Percentiles rank a stretch among this genome's conserved stretches.
These are phyloP conservation scores for Talaromyces sp. DNA, from an alignment of 2,329 filamentous ascomycete species.

Conservation along the genomic window DNA sequence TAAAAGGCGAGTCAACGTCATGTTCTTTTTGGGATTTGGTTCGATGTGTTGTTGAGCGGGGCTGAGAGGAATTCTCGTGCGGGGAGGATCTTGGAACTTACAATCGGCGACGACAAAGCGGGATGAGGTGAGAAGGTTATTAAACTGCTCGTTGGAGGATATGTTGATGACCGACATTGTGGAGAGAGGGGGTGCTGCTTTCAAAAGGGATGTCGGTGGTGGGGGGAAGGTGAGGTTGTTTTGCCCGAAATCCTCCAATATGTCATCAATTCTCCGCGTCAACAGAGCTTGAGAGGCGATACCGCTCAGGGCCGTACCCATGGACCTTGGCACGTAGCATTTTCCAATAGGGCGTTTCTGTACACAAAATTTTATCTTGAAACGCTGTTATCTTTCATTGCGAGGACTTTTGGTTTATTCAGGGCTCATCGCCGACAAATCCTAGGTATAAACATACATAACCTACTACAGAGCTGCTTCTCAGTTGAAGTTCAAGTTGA, in stretches of 20 bases:
- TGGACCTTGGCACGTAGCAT: no score
- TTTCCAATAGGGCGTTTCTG: no score
- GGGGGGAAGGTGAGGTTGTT: conserved; percentile 23
- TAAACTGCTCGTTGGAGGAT: conserved; percentile 68
- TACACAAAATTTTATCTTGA: no score
- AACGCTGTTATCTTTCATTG: no score
- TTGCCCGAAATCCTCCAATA: conserved; percentile 23
- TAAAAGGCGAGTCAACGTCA: conserved; percentile 10
- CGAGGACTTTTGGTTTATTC: no score
- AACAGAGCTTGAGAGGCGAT: background rate
- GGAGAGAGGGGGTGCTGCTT: conserved; percentile 17
- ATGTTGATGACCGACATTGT: conserved; percentile 56
- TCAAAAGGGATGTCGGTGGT: conserved; percentile 14
- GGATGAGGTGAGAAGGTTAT: conserved; percentile 68
- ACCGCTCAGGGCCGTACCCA: background rate
- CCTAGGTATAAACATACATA: no score
- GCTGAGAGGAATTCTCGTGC: conserved; percentile 7
- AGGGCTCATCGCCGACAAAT: no score
- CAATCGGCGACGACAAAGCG: conserved; percentile 86
- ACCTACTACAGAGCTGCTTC: no score
- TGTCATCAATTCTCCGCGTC: conserved; percentile 30
- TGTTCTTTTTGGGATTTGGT: conserved; percentile 1
- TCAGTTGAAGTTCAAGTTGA: no score
- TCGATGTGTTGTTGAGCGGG: background rate
- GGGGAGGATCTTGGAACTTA: conserved; percentile 54